Percentiles rank a stretch among this genome's conserved stretches.
phyloP scores from a whole-genome alignment of 148 eudicot species.

The Chenopodium suecicum region DNA sequence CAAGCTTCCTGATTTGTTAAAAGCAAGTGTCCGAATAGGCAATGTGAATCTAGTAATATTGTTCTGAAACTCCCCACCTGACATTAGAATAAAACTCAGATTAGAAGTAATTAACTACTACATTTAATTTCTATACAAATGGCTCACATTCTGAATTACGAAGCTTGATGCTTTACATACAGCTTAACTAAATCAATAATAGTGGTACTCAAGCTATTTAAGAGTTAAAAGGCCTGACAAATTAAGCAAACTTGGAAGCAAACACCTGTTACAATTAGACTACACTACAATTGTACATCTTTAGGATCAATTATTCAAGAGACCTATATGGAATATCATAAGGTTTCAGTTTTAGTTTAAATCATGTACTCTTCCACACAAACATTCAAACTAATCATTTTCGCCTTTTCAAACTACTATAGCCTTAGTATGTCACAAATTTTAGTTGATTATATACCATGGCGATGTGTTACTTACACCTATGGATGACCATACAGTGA shows the following conservation, averaged over 20 bases:
- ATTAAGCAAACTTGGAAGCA: too few species aligned
- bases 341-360: neutral
- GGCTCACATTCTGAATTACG: too few species aligned
- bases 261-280: neutral
- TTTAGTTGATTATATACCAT: neutral
- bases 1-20: slow-evolving; percentile 89
- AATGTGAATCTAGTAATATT: slow-evolving; percentile 93
- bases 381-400: neutral
- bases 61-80: slow-evolving; percentile 95
- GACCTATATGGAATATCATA: neutral
- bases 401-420: neutral
- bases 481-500: too few species aligned
- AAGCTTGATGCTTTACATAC: too few species aligned
- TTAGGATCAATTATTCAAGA: neutral
- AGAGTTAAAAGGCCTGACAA: neutral
- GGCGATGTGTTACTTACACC: too few species aligned
- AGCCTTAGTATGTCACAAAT: neutral
- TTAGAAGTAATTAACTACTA: neutral
- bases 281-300: neutral
- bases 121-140: neutral
- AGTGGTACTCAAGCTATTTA: neutral
- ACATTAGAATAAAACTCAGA: slow-evolving; percentile 4
- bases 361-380: neutral
- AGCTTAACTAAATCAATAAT: too few species aligned
- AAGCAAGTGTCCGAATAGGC: slow-evolving; percentile 83